Percentiles rank a stretch among this genome's conserved stretches.
Evolutionary conservation across 306 rosid genomes (phyloP).

Genomic region (Geum urbanum): DNA sequence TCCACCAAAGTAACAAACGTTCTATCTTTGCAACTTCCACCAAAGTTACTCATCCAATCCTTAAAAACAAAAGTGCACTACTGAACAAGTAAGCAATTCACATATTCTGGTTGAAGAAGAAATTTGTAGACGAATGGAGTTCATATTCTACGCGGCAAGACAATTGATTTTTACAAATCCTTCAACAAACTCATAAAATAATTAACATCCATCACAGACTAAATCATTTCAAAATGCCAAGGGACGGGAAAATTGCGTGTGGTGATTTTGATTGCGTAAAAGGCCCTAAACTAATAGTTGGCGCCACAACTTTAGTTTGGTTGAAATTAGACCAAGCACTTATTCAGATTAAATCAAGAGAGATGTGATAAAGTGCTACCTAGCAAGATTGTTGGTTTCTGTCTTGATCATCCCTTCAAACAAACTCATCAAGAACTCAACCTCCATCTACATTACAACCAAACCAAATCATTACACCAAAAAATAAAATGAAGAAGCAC

Average conservation of each 20-base stretch:
- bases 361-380: neutral
- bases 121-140: neutral
- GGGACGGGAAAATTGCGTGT: too few relatives aligned
- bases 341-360: neutral
- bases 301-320: too few relatives aligned
- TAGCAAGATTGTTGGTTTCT: slow-evolving; percentile 34
- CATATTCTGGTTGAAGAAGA: neutral
- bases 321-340: too few relatives aligned
- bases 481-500: neutral
- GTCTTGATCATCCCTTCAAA: slow-evolving; percentile 44
- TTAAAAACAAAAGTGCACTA: neutral
- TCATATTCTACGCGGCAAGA: too few relatives aligned
- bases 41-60: neutral
- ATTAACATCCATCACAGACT: too few relatives aligned
- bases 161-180: too few relatives aligned
- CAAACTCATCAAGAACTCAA: slow-evolving; percentile 54
- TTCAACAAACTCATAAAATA: too few relatives aligned
- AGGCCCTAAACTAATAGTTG: too few relatives aligned
- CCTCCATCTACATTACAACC: slow-evolving; percentile 50
- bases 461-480: slow-evolving; percentile 7
- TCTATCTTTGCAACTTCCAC: too few relatives aligned
- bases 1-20: too few relatives aligned
- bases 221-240: too few relatives aligned
- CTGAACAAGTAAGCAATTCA: neutral
- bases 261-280: too few relatives aligned